These are phyloP conservation scores for Cryptosporidium sp. DNA, from an alignment of 169 alveolate species.

Conservation along the genomic window DNA sequence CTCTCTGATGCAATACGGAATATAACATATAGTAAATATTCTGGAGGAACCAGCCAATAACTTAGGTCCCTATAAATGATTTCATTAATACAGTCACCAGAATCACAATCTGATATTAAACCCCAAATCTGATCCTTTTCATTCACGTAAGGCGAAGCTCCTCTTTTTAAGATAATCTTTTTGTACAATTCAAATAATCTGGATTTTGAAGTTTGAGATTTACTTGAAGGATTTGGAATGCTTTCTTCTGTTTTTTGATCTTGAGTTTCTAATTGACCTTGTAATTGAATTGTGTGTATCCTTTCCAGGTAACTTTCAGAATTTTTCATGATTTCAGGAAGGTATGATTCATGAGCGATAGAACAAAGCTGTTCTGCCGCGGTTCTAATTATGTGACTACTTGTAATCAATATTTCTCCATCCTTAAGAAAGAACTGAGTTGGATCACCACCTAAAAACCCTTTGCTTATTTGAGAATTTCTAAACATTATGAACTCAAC, in stretches of 20 bases:
- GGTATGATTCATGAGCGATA: conserved; percentile 48
- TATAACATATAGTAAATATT: neutral
- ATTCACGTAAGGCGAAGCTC: conserved; percentile 13
- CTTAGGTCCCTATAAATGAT: conserved; percentile 24
- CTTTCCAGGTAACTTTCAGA: conserved; percentile 44
- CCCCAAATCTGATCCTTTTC: conserved; percentile 49
- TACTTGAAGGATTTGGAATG: neutral
- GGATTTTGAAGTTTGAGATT: conserved; percentile 8
- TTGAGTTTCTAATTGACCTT: neutral
- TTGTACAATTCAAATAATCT: conserved; percentile 27
- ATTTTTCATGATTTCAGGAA: conserved; percentile 39
- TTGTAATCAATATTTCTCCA: conserved; percentile 39
- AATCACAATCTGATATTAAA: neutral
- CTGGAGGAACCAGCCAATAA: conserved; percentile 59
- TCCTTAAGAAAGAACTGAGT: conserved; percentile 50
- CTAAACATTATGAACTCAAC: conserved; percentile 9
- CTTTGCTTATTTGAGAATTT: conserved; percentile 56
- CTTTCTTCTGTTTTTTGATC: neutral
- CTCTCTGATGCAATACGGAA: conserved; percentile 25
- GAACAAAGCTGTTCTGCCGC: conserved; percentile 45
- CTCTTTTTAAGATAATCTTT: conserved; percentile 19
- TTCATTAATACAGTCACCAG: conserved; percentile 58
- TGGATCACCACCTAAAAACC: conserved; percentile 46
- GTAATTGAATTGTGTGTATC: conserved; percentile 6
- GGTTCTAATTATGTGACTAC: conserved; percentile 30